Conservation (phyloP, 192 early-diverging fungal species). For the Coemansia sp. region DNA sequence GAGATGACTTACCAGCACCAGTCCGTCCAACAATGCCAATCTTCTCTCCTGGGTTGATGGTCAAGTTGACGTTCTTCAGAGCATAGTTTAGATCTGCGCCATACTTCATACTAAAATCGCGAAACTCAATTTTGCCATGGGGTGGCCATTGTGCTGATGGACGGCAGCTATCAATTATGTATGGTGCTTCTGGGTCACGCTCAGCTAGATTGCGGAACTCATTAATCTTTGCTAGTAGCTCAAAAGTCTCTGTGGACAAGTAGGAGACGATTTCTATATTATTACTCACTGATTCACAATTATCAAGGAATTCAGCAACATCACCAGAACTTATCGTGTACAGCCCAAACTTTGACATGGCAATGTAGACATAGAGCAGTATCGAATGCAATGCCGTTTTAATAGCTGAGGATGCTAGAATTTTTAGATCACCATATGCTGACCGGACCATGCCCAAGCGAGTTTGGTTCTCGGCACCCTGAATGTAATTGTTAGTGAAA, state of each 20-base stretch:
- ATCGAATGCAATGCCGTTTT: neutral
- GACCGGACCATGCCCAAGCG: too few relatives aligned
- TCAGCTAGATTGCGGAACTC: too few relatives aligned
- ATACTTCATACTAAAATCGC: slow-evolving; percentile 30
- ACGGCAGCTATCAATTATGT: too few relatives aligned
- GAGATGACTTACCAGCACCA: too few relatives aligned
- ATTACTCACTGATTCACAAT: neutral
- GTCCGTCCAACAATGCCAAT: too few relatives aligned
- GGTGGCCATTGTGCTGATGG: slow-evolving; percentile 21
- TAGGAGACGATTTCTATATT: neutral
- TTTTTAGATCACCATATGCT: too few relatives aligned
- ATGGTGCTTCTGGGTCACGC: too few relatives aligned
- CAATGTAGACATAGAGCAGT: neutral
- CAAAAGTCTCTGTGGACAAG: neutral
- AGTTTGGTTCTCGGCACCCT: too few relatives aligned
- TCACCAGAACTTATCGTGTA: neutral
- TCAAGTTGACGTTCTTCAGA: too few relatives aligned
- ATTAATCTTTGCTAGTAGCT: neutral
- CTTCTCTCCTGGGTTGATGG: too few relatives aligned
- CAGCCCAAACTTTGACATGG: neutral
- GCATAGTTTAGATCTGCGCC: neutral
- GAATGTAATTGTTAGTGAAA: too few relatives aligned
- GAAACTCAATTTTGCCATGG: slow-evolving; percentile 31
- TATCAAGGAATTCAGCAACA: neutral
- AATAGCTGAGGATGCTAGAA: too few relatives aligned